phyloP scores from a whole-genome alignment of 768 basidiomycete genomes.

The Tremella fuciformis region DNA sequence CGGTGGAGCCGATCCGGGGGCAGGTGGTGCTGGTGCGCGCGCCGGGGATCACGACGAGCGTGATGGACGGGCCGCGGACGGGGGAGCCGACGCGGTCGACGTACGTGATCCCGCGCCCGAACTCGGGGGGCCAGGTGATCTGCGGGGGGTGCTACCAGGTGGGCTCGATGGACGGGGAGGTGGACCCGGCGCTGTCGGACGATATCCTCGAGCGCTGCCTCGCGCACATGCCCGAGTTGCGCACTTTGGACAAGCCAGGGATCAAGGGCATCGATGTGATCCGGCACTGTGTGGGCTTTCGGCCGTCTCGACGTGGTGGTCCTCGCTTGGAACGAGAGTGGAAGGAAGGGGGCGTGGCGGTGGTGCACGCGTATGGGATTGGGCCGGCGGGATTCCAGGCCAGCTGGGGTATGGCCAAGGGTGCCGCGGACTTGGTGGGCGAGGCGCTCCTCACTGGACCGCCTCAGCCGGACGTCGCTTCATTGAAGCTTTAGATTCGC shows the following conservation, averaged over 20 bases:
- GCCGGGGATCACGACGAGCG: neutral
- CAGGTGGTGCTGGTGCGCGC: conserved; percentile 6
- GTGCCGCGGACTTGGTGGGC: conserved; percentile 5
- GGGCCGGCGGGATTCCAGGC: conserved; percentile 13
- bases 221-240: neutral
- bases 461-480: no score
- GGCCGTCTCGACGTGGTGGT: neutral
- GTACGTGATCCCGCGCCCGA: neutral
- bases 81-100: conserved; percentile 3
- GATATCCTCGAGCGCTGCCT: conserved; percentile 9
- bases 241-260: neutral
- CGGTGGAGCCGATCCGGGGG: conserved; percentile 3
- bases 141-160: conserved; percentile 6
- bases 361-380: conserved; percentile 13
- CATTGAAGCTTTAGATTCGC: conserved; percentile 6
- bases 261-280: neutral
- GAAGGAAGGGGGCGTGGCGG: neutral
- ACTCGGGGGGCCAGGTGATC: neutral
- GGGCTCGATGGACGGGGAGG: neutral
- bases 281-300: conserved; percentile 2
- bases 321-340: neutral
- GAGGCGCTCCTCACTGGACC: neutral
- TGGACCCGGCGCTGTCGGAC: conserved; percentile 5
- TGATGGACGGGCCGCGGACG: conserved; percentile 4
- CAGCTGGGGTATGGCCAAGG: conserved; percentile 12